A percentile compares a stretch with the other conserved stretches of the same genome.
Conservation (phyloP, 768 basidiomycete species). For the Paxillus involutus region DNA sequence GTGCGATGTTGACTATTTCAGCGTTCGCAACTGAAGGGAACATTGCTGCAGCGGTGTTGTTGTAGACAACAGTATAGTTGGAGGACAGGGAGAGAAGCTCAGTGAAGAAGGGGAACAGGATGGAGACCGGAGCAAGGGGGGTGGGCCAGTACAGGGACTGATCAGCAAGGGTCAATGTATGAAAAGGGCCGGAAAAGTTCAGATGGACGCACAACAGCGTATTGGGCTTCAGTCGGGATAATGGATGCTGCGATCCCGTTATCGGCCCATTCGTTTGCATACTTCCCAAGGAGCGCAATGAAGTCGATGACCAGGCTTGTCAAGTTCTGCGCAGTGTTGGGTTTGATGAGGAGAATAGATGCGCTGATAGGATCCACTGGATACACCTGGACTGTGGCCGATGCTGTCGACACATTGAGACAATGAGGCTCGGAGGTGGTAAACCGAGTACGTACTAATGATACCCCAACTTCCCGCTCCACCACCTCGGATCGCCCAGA, state of each 20-base stretch:
- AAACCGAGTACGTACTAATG: conserved; percentile 26
- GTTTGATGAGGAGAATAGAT: conserved; percentile 6
- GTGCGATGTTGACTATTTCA: conserved; percentile 2
- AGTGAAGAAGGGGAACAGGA: conserved; percentile 13
- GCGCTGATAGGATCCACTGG: conserved; percentile 6
- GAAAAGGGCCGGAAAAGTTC: neutral
- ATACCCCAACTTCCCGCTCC: conserved; percentile 52
- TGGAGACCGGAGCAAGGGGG: conserved; percentile 1
- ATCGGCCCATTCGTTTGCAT: conserved; percentile 12
- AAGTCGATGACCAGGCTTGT: conserved; percentile 10
- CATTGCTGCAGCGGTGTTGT: conserved; percentile 9
- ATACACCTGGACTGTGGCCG: conserved; percentile 15
- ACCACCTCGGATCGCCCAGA: conserved; percentile 54
- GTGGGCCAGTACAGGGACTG: conserved; percentile 14
- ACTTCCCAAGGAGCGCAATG: conserved; percentile 17
- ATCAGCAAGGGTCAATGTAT: neutral
- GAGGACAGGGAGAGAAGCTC: conserved; percentile 11
- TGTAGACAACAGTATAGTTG: conserved; percentile 11
- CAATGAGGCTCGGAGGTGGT: neutral
- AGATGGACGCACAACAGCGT: conserved; percentile 7
- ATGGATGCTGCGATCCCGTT: conserved; percentile 4
- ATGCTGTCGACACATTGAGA: conserved; percentile 1
- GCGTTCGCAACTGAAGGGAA: conserved; percentile 13
- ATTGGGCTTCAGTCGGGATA: conserved; percentile 1
- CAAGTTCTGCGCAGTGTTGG: conserved; percentile 13